These are phyloP conservation scores for Zymoseptoria tritici DNA, from an alignment of 2,329 filamentous ascomycete species.

Conservation along the genomic window DNA sequence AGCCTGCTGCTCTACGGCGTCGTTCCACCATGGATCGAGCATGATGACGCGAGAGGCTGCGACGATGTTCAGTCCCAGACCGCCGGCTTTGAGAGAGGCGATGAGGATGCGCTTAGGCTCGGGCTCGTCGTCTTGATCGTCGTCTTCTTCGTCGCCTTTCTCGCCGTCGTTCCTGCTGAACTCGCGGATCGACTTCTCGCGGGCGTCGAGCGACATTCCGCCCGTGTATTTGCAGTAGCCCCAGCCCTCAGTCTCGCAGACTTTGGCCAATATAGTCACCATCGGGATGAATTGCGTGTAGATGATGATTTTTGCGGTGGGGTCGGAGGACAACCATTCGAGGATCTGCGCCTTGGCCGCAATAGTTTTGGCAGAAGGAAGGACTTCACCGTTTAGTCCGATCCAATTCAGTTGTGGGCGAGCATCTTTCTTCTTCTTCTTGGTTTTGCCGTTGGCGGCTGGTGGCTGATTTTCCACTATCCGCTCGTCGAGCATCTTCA, in stretches of 20 bases:
- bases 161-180: constrained; percentile 33
- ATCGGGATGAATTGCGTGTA: constrained; percentile 54
- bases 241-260: constrained; percentile 48
- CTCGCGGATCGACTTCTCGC: constrained; percentile 39
- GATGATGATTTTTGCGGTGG: constrained; percentile 46
- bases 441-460: constrained; percentile 4
- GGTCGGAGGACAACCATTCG: constrained; percentile 39
- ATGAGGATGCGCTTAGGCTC: constrained; percentile 41
- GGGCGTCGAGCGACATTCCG: constrained; percentile 36
- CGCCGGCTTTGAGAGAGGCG: constrained; percentile 50
- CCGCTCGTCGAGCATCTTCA: constrained; percentile 8
- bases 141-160: not conserved
- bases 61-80: constrained; percentile 52
- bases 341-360: constrained; percentile 41
- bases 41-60: constrained; percentile 45
- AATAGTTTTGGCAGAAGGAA: constrained; percentile 41
- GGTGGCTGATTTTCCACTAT: not conserved
- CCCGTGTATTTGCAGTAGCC: constrained; percentile 43
- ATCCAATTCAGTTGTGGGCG: constrained; percentile 33
- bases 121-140: not conserved
- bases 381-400: constrained; percentile 28
- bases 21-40: constrained; percentile 54
- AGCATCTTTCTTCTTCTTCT: constrained; percentile 19
- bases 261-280: constrained; percentile 42
- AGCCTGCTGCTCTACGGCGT: constrained; percentile 30